Percentiles rank a stretch among this genome's conserved stretches.
Conservation (phyloP, 306 rosid genomes). For the Vigna reflexopilosa region DNA sequence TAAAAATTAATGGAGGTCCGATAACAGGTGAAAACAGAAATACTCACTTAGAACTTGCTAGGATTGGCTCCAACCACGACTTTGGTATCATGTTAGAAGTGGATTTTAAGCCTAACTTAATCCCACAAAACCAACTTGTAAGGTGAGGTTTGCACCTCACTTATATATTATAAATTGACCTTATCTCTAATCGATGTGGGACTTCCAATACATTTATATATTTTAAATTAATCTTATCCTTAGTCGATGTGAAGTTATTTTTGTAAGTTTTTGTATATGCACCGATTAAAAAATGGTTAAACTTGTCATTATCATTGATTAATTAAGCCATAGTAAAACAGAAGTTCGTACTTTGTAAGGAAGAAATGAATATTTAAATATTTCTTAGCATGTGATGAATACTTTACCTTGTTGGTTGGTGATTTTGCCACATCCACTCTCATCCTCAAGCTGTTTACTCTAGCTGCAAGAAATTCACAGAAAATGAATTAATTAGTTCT, state of each 20-base stretch:
- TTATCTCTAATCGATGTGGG: too few species aligned
- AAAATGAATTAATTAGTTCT: background rate
- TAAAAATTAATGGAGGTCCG: too few species aligned
- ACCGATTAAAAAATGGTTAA: background rate
- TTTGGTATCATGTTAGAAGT: too few species aligned
- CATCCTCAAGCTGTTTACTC: conserved; percentile 45
- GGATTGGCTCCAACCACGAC: too few species aligned
- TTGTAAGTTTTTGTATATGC: background rate
- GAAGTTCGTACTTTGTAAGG: background rate
- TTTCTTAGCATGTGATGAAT: background rate
- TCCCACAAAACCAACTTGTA: too few species aligned
- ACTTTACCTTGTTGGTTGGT: conserved; percentile 52
- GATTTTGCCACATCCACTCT: conserved; percentile 40
- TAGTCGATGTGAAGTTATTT: too few species aligned
- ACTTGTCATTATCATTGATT: background rate
- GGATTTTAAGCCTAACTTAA: too few species aligned
- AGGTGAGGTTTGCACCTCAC: fast-evolving
- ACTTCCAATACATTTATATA: too few species aligned
- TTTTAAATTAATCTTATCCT: too few species aligned
- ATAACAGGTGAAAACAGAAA: too few species aligned
- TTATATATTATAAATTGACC: too few species aligned
- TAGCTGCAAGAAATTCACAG: conserved; percentile 44
- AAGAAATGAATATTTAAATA: background rate
- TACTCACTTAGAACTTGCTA: too few species aligned
- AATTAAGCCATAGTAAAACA: background rate